Base-by-base conservation (phyloP, 1,139 yeast species). In the Debaryomyces coudertii region DNA sequence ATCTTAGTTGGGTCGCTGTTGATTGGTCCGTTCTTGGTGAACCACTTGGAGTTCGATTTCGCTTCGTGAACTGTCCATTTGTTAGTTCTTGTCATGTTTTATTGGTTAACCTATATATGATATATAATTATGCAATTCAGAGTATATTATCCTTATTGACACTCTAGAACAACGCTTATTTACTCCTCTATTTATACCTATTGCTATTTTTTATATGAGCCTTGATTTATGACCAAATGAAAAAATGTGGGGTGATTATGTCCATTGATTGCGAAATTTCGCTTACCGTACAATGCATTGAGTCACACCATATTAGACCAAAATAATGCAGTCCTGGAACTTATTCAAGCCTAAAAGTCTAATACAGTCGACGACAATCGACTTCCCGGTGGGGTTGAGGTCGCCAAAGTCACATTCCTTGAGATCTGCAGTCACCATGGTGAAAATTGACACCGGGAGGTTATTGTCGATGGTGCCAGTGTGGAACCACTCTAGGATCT, bases 11-110 rank as follows among this genome's bases (percentile, higher is more conserved):
- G 95, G 51, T 84, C 82, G 47, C 80, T 76, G 57, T 85, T 83
- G 50, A 67, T 63, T 57, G 77, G 77, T 29, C 95, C 95, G 56
- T 79, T 76, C 62, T 85, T 90, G 50, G 90, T 85, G 66, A 89
- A 89, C 81, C 81, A 88, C 61, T 80, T 83, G 45, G 90, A 82
- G 52, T 77, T 80, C 29, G 81, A 73, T 51, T 76, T 72, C 47
- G 77, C 66, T 65, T 85, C 87, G 60, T 81, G 85, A 40, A 74
- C 74, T 33, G 85, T 80, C 85, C 93, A 85, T 71, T 89, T 85
- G 68, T 82, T 82, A 47, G 96, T 89, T 82, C 95, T 86, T 50
- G 95, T 81, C 96, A 89, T 89, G 43, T 31, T 51, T 20, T 12
- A 23, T 25, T 30, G 22, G 18, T 23, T 31, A n/a, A 27, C 16